Conservation (phyloP, 139 green algal genomes). For the Tetradesmus lagerheimii region DNA sequence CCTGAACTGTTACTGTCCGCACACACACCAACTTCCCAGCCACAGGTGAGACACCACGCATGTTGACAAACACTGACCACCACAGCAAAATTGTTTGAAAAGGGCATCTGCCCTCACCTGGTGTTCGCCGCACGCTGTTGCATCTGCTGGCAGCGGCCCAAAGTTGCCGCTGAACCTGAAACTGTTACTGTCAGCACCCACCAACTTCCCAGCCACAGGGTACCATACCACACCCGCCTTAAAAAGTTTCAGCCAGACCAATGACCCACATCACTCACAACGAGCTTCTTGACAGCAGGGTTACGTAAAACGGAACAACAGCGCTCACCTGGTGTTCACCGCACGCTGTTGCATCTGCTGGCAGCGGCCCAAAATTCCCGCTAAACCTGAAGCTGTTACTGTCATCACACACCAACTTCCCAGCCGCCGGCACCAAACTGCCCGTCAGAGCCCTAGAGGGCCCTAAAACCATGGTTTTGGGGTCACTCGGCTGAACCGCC, state of each 20-base stretch:
- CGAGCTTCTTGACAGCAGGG: too few relatives aligned
- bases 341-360: neutral
- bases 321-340: neutral
- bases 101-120: too few relatives aligned
- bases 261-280: too few relatives aligned
- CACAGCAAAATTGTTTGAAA: too few relatives aligned
- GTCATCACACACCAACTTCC: neutral
- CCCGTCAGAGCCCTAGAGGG: neutral
- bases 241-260: too few relatives aligned
- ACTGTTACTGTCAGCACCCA: too few relatives aligned
- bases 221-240: too few relatives aligned
- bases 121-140: neutral
- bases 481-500: neutral
- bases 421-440: neutral
- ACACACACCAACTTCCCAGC: neutral
- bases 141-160: neutral
- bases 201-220: too few relatives aligned
- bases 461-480: neutral
- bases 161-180: neutral
- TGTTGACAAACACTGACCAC: too few relatives aligned
- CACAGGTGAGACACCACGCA: too few relatives aligned
- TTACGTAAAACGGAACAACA: too few relatives aligned
- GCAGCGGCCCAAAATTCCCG: neutral
- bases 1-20: neutral
- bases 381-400: neutral